Percentiles rank a stretch among this genome's conserved stretches.
Evolutionary conservation across 176 grass and related monocot species (phyloP).

Genomic region (Triticum timopheevii): DNA sequence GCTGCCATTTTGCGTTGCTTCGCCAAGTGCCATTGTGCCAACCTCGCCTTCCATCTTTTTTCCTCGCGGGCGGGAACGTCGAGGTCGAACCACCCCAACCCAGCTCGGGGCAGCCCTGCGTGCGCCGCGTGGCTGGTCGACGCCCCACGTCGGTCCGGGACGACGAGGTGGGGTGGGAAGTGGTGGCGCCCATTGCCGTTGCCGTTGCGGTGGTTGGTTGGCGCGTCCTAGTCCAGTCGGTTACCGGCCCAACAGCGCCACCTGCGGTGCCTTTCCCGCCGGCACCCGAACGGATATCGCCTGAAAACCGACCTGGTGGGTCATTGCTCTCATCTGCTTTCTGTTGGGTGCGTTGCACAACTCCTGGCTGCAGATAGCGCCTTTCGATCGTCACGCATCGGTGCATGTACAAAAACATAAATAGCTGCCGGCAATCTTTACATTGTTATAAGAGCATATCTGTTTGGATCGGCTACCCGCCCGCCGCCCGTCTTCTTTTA

Average conservation of each 20-base stretch:
- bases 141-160: background rate
- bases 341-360: background rate
- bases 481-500: no score
- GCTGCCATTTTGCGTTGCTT: background rate
- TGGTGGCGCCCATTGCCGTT: background rate
- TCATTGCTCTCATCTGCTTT: background rate
- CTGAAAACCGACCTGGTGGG: background rate
- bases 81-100: background rate
- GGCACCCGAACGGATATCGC: background rate
- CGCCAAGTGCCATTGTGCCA: background rate
- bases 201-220: background rate
- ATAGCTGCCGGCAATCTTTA: no score
- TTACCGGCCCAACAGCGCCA: background rate
- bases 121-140: background rate
- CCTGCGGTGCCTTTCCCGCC: background rate
- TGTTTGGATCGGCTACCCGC: no score
- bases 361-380: background rate
- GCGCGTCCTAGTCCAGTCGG: slow-evolving; percentile 25
- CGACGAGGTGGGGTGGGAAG: background rate
- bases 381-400: no score
- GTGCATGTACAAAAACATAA: no score
- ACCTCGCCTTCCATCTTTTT: background rate
- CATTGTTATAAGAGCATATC: no score
- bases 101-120: background rate
- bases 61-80: background rate